Evolutionary conservation across 1,284 basidiomycete species (phyloP).

Genomic region (Microbotryum scabiosae): DNA sequence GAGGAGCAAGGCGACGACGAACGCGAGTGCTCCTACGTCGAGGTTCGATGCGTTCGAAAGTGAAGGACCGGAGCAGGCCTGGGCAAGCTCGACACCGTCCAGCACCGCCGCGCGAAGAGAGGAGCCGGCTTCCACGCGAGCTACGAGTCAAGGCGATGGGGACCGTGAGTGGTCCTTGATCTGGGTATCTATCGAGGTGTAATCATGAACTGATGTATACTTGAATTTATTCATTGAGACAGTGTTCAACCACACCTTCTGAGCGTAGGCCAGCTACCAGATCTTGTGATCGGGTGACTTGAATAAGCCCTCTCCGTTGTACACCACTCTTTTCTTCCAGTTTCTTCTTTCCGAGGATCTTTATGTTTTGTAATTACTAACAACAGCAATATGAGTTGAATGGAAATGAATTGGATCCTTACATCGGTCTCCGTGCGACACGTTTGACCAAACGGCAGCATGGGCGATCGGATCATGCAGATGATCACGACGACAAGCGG

Average conservation of each 20-base stretch:
- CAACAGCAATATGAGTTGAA: no score
- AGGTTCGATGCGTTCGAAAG: constrained; percentile 24
- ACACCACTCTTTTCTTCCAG: no score
- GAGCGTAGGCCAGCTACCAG: not conserved
- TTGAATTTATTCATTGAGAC: not conserved
- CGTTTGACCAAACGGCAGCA: no score
- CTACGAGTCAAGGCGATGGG: constrained; percentile 1
- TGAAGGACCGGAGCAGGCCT: constrained; percentile 18
- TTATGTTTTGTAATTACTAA: no score
- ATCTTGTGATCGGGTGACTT: not conserved
- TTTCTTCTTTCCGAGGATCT: no score
- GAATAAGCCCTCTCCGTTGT: not conserved
- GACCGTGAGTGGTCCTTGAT: constrained; percentile 10
- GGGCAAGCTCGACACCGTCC: constrained; percentile 10
- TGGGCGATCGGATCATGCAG: no score
- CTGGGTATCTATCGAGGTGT: not conserved
- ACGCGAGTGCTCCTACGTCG: not conserved
- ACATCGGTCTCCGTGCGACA: no score
- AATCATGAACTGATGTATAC: not conserved
- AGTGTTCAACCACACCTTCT: constrained; percentile 27
- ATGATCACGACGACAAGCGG: no score
- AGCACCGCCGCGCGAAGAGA: not conserved
- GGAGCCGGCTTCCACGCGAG: not conserved
- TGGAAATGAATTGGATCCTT: no score
- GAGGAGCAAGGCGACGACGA: not conserved